These are phyloP conservation scores for Scheffersomyces ergatensis DNA, from an alignment of 805 yeast genomes.

Conservation along the genomic window DNA sequence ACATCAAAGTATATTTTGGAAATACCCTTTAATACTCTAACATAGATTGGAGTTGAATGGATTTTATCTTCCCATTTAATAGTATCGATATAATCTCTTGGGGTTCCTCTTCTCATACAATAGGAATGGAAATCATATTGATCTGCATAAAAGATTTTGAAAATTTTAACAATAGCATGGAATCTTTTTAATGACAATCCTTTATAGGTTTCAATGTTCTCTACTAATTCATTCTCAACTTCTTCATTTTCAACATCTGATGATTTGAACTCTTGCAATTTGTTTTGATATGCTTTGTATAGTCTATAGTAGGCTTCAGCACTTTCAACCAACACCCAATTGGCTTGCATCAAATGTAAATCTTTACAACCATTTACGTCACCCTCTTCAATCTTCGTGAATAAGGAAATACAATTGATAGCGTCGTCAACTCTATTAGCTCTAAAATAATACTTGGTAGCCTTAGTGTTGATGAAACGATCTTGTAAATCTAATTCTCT, in stretches of 20 bases:
- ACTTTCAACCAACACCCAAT: slow-evolving; percentile 82
- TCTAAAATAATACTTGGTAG: slow-evolving; percentile 79
- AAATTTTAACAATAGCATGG: slow-evolving; percentile 61
- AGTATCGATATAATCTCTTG: slow-evolving; percentile 76
- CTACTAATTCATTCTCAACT: slow-evolving; percentile 29
- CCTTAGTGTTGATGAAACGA: slow-evolving; percentile 83
- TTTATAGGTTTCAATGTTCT: slow-evolving; percentile 43
- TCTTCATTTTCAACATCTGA: slow-evolving; percentile 21
- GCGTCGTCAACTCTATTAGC: slow-evolving; percentile 76
- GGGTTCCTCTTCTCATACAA: slow-evolving; percentile 87
- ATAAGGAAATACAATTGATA: slow-evolving; percentile 66
- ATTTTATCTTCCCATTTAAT: slow-evolving; percentile 79
- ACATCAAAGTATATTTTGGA: slow-evolving; percentile 51
- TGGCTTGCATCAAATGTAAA: slow-evolving; percentile 84
- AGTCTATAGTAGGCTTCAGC: slow-evolving; percentile 78
- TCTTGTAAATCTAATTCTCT: slow-evolving; percentile 82
- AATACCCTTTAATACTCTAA: slow-evolving; percentile 69
- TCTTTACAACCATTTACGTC: slow-evolving; percentile 82
- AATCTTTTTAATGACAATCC: slow-evolving; percentile 84
- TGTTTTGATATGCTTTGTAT: slow-evolving; percentile 29
- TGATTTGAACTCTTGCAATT: slow-evolving; percentile 12
- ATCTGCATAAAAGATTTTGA: slow-evolving; percentile 70
- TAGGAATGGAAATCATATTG: slow-evolving; percentile 94
- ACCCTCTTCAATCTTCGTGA: slow-evolving; percentile 78
- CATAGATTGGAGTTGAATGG: slow-evolving; percentile 66